These are phyloP conservation scores for Russula sp. DNA, from an alignment of 768 basidiomycete species.

Conservation along the genomic window DNA sequence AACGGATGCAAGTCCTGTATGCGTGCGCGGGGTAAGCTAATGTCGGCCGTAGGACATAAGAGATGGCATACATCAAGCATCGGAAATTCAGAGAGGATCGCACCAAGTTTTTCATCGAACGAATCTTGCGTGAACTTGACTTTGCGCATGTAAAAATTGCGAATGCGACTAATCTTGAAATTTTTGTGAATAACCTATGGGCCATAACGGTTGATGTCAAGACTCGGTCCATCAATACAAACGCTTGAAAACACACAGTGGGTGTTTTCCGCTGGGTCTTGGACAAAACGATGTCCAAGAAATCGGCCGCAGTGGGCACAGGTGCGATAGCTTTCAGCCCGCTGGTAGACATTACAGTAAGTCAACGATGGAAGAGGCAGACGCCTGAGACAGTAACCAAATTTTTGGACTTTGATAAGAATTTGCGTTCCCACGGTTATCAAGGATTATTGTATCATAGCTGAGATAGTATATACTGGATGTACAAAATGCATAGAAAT, in stretches of 20 bases:
- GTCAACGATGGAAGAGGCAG: too few relatives aligned
- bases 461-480: background rate
- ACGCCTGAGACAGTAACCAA: background rate
- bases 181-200: constrained; percentile 95
- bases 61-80: constrained; percentile 78
- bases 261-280: constrained; percentile 97
- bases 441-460: background rate
- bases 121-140: constrained; percentile 98
- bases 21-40: background rate
- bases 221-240: background rate
- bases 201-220: background rate
- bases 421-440: constrained; percentile 10
- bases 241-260: constrained; percentile 48
- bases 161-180: constrained; percentile 98
- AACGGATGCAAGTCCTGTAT: constrained; percentile 89
- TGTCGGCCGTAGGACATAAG: constrained; percentile 2
- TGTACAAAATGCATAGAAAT: constrained; percentile 7
- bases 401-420: background rate
- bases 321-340: constrained; percentile 96
- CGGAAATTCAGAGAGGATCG: constrained; percentile 94
- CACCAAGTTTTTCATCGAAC: constrained; percentile 92
- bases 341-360: constrained; percentile 59
- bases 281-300: constrained; percentile 88
- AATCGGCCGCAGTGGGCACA: constrained; percentile 94
- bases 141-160: constrained; percentile 98